Percentiles rank a stretch among this genome's conserved stretches.
Conservation (phyloP, 2,329 filamentous ascomycete genomes). For the Aspergillus sp. region DNA sequence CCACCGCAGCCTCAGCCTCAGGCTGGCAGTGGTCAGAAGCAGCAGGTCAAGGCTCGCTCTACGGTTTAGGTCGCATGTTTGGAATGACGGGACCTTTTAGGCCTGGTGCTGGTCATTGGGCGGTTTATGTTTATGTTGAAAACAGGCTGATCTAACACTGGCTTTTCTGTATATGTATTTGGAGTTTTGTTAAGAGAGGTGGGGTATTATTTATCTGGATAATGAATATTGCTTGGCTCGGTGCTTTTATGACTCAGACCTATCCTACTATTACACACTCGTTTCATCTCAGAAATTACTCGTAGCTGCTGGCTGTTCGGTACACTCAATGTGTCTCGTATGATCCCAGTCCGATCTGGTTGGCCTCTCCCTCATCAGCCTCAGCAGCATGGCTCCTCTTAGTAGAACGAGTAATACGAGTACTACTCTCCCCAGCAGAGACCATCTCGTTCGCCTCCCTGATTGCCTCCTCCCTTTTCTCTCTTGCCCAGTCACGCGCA, state of each 20-base stretch:
- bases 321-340: no score
- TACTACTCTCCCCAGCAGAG: background rate
- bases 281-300: background rate
- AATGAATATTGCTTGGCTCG: background rate
- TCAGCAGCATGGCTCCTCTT: no score
- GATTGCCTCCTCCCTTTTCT: background rate
- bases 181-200: slow-evolving; percentile 15
- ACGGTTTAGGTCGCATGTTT: background rate
- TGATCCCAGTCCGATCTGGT: background rate
- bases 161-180: slow-evolving; percentile 22
- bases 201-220: slow-evolving; percentile 12
- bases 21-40: background rate
- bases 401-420: background rate
- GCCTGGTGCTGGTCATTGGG: slow-evolving; percentile 29
- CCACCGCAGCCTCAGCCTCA: background rate
- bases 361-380: background rate
- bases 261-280: background rate
- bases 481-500: background rate
- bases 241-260: background rate
- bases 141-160: slow-evolving; percentile 9
- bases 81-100: background rate
- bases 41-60: background rate
- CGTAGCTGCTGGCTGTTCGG: background rate
- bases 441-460: background rate
- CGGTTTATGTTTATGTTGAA: slow-evolving; percentile 13